These are phyloP conservation scores for Penicillium crystallinum DNA, from an alignment of 495 filamentous ascomycete genomes.

Conservation along the genomic window DNA sequence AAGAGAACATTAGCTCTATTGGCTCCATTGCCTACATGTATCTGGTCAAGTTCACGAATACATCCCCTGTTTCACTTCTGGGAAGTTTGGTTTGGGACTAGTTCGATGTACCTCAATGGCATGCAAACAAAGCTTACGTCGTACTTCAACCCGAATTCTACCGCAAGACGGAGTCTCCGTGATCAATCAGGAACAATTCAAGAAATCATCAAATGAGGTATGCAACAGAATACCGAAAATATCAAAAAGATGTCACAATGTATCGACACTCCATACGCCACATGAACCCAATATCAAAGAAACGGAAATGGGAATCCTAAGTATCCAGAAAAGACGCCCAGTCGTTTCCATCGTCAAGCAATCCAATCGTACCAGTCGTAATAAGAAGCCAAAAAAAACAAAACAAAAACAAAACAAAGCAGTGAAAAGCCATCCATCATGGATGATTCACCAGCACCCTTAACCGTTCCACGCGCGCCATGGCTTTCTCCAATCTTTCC, in stretches of 20 bases:
- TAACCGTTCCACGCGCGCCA: slow-evolving; percentile 70
- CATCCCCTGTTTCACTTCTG: neutral
- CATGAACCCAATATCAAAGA: slow-evolving; percentile 1
- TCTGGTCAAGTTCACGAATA: neutral
- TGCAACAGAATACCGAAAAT: neutral
- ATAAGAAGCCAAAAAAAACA: too few species aligned
- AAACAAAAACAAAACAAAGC: neutral
- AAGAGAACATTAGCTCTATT: neutral
- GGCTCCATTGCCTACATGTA: neutral
- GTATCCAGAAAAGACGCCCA: slow-evolving; percentile 7
- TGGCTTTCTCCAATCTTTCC: slow-evolving; percentile 71
- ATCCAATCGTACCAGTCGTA: slow-evolving; percentile 21
- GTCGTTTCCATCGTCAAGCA: slow-evolving; percentile 9
- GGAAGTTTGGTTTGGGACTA: neutral
- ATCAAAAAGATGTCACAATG: neutral
- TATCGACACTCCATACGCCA: neutral
- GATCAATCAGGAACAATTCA: neutral
- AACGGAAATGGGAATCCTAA: slow-evolving; percentile 11
- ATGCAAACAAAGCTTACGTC: neutral
- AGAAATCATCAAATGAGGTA: neutral
- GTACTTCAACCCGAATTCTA: neutral
- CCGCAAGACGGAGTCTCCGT: neutral
- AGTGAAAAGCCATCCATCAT: neutral
- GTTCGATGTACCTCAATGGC: neutral
- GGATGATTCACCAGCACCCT: slow-evolving; percentile 59